Conservation (phyloP, 1,139 yeast species). For the Suhomyces chickasaworum region DNA sequence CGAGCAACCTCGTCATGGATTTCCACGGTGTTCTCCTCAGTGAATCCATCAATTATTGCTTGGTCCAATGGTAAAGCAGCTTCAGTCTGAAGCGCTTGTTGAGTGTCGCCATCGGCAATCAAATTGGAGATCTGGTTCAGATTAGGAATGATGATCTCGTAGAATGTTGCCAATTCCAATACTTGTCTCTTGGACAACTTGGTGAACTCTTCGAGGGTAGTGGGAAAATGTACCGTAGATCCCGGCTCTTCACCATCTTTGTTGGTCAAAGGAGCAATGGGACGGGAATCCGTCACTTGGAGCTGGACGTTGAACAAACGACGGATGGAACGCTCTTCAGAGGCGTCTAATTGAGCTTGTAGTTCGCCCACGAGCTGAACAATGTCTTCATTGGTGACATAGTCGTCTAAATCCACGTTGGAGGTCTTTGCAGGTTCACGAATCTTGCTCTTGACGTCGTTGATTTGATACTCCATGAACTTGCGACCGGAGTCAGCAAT, state of each 20-base stretch:
- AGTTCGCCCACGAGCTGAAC: constrained; percentile 74
- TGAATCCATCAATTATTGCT: constrained; percentile 36
- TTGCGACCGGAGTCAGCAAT: constrained; percentile 73
- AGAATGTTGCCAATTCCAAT: constrained; percentile 63
- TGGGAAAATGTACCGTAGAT: constrained; percentile 54
- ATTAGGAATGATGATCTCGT: constrained; percentile 61
- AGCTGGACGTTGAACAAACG: constrained; percentile 52
- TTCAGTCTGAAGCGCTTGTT: constrained; percentile 27
- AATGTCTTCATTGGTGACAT: constrained; percentile 77
- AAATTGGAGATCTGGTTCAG: constrained; percentile 43
- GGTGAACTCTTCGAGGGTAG: constrained; percentile 55
- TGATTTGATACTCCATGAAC: constrained; percentile 66
- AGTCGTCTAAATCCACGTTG: constrained; percentile 55
- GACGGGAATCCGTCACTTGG: constrained; percentile 9
- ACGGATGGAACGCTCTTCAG: constrained; percentile 67
- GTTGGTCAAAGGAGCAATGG: constrained; percentile 19
- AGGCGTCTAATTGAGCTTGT: constrained; percentile 77
- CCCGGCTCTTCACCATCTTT: constrained; percentile 66
- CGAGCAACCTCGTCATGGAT: constrained; percentile 67
- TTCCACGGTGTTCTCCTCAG: constrained; percentile 41
- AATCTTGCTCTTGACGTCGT: constrained; percentile 45
- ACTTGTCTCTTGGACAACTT: constrained; percentile 46
- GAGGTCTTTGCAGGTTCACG: constrained; percentile 16
- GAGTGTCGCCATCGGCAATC: constrained; percentile 35
- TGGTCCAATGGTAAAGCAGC: constrained; percentile 26